These are phyloP conservation scores for Linum trigynum DNA, from an alignment of 345 rosid genomes.

Conservation along the genomic window DNA sequence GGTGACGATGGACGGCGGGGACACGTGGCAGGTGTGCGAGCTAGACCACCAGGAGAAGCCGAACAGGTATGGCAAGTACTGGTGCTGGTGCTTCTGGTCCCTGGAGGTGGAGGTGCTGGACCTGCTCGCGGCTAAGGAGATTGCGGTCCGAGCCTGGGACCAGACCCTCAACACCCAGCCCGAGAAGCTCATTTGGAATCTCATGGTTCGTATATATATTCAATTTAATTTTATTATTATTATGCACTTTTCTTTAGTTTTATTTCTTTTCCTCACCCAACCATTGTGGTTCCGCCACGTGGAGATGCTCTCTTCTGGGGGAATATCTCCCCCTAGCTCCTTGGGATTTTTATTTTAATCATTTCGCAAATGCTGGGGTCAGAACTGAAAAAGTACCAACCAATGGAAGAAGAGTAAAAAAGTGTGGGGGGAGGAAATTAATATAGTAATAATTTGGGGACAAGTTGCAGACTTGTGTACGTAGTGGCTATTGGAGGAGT, in stretches of 20 bases:
- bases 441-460: too few relatives aligned
- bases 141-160: slow-evolving; percentile 96
- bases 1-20: slow-evolving; percentile 88
- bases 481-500: background rate
- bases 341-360: too few relatives aligned
- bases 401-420: too few relatives aligned
- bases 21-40: slow-evolving; percentile 75
- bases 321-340: too few relatives aligned
- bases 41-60: slow-evolving; percentile 68
- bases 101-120: slow-evolving; percentile 75
- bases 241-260: background rate
- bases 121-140: slow-evolving; percentile 66
- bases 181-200: slow-evolving; percentile 88
- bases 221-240: background rate
- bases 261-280: background rate
- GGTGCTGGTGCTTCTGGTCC: slow-evolving; percentile 99
- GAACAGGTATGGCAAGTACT: slow-evolving; percentile 57
- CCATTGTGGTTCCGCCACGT: background rate
- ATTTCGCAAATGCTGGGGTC: too few relatives aligned
- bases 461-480: too few relatives aligned
- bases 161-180: slow-evolving; percentile 85
- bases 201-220: slow-evolving; percentile 45
- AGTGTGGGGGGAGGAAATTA: too few relatives aligned
- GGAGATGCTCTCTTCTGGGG: too few relatives aligned
- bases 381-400: too few relatives aligned